These are phyloP conservation scores for Endoconidiophora laricicola DNA, from an alignment of 2,329 filamentous ascomycete genomes.

Conservation along the genomic window DNA sequence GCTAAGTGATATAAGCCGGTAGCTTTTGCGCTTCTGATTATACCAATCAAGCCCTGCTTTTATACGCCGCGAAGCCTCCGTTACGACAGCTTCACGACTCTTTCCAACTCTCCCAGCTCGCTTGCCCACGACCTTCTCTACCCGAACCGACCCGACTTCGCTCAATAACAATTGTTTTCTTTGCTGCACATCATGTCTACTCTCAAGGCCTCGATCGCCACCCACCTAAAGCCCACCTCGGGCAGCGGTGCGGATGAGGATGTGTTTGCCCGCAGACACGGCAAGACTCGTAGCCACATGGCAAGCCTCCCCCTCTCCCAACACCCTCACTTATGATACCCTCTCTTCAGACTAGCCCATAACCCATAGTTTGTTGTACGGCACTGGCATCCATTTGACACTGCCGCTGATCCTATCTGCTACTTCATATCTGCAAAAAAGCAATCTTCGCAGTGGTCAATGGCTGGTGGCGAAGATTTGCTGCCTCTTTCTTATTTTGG, in stretches of 20 bases:
- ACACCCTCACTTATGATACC: not conserved
- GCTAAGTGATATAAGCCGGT: slow-evolving; percentile 2
- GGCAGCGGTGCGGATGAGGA: slow-evolving; percentile 27
- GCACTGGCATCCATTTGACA: no score
- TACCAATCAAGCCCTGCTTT: not conserved
- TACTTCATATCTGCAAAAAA: no score
- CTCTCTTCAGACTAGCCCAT: no score
- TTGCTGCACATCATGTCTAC: slow-evolving; percentile 43
- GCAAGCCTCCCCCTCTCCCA: slow-evolving; percentile 33
- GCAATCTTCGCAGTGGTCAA: no score
- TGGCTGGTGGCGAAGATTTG: no score
- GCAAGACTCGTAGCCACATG: slow-evolving; percentile 76
- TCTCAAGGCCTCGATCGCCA: slow-evolving; percentile 56
- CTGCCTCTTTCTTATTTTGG: no score
- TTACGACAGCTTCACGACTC: not conserved
- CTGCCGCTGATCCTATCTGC: no score
- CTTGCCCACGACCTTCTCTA: not conserved
- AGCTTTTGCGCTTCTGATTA: slow-evolving; percentile 5
- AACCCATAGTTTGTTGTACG: no score
- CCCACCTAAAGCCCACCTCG: slow-evolving; percentile 54
- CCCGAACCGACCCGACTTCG: slow-evolving; percentile 8
- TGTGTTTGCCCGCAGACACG: slow-evolving; percentile 44
- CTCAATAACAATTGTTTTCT: slow-evolving; percentile 9
- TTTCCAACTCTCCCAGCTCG: slow-evolving; percentile 1
- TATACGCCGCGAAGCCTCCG: not conserved